phyloP scores from a whole-genome alignment of 75 land plant species.

The Cupressus sempervirens region DNA sequence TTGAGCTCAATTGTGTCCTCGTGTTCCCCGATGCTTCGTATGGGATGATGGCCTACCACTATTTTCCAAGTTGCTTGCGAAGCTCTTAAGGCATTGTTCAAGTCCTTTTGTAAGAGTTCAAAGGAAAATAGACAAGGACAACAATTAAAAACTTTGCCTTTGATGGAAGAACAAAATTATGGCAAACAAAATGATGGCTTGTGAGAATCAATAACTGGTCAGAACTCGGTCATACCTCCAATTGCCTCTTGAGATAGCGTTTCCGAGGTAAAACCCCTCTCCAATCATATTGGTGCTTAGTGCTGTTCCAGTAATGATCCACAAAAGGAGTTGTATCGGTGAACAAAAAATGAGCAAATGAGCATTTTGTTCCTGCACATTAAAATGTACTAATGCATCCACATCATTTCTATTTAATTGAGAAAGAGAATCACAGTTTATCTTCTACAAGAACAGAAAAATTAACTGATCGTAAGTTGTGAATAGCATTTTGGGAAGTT shows the following conservation, averaged over 20 bases:
- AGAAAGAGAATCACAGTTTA: background rate
- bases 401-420: background rate
- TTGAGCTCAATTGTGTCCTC: slow-evolving; percentile 19
- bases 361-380: background rate
- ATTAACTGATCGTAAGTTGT: background rate
- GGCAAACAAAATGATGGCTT: background rate
- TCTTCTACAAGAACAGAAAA: background rate
- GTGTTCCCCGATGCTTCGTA: slow-evolving; percentile 17
- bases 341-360: slow-evolving; percentile 19
- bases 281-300: slow-evolving; percentile 20
- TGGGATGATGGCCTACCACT: slow-evolving; percentile 30
- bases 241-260: slow-evolving; percentile 15
- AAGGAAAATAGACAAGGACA: background rate
- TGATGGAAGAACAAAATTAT: background rate
- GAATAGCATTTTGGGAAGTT: background rate
- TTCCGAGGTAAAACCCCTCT: slow-evolving; percentile 21
- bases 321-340: slow-evolving; percentile 27
- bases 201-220: background rate
- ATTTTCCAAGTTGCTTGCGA: slow-evolving; percentile 27
- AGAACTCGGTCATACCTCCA: slow-evolving; percentile 15
- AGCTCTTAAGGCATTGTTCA: background rate
- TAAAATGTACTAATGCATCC: background rate
- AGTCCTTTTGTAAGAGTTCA: slow-evolving; percentile 8
- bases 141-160: background rate
- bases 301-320: slow-evolving; percentile 17